A percentile compares a stretch with the other conserved stretches of the same genome.
Evolutionary conservation across 352 stramenopile species (phyloP).

Genomic region (Saprolegnia diclina): DNA sequence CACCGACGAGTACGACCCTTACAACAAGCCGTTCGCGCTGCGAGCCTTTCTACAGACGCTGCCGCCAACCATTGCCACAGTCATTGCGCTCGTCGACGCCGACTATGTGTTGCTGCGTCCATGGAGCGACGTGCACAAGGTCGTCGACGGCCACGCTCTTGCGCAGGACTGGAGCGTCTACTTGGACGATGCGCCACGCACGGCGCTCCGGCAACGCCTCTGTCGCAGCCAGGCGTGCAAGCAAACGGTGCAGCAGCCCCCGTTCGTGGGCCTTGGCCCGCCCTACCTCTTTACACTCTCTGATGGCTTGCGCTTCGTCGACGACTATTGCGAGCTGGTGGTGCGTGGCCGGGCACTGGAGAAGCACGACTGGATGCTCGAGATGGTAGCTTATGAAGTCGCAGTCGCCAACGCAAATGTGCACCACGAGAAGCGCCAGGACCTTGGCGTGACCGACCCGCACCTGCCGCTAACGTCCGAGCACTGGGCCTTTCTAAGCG

Average conservation of each 20-base stretch:
- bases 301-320: slow-evolving; percentile 38
- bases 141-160: slow-evolving; percentile 39
- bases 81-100: slow-evolving; percentile 12
- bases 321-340: slow-evolving; percentile 36
- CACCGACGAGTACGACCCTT: slow-evolving; percentile 44
- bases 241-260: neutral
- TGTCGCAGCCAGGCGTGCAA: neutral
- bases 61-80: neutral
- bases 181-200: slow-evolving; percentile 27
- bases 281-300: slow-evolving; percentile 48
- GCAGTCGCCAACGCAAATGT: slow-evolving; percentile 43
- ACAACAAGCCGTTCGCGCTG: slow-evolving; percentile 33
- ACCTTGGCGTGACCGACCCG: slow-evolving; percentile 41
- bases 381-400: slow-evolving; percentile 49
- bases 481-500: slow-evolving; percentile 41
- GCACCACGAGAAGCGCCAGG: slow-evolving; percentile 41
- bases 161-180: slow-evolving; percentile 47
- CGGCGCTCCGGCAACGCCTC: too few species aligned
- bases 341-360: slow-evolving; percentile 35
- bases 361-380: slow-evolving; percentile 40
- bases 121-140: slow-evolving; percentile 31
- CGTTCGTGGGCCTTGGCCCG: slow-evolving; percentile 40
- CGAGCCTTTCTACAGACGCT: neutral
- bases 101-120: slow-evolving; percentile 17
- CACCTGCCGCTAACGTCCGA: neutral